Percentiles rank a stretch among this genome's conserved stretches.
These are phyloP conservation scores for Trametes meyenii DNA, from an alignment of 768 basidiomycete genomes.

Conservation along the genomic window DNA sequence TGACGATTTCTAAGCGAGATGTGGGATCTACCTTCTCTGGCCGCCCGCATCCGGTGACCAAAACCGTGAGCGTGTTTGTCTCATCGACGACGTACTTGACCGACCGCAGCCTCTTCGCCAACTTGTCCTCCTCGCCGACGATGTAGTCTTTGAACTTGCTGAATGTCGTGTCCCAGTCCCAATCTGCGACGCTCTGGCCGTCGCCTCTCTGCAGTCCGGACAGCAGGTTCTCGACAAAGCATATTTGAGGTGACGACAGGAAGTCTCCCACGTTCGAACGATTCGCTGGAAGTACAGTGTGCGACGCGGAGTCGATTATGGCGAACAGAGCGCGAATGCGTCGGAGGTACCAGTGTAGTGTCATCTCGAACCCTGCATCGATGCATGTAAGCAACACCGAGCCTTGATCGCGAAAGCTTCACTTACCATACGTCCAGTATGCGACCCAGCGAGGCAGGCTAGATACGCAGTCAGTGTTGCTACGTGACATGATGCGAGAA, in stretches of 20 bases:
- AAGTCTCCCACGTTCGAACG: slow-evolving; percentile 28
- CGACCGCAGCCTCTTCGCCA: slow-evolving; percentile 31
- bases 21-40: slow-evolving; percentile 35
- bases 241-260: slow-evolving; percentile 16
- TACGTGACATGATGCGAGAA: slow-evolving; percentile 30
- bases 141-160: slow-evolving; percentile 28
- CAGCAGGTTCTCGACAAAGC: slow-evolving; percentile 15
- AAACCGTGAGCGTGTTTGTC: slow-evolving; percentile 27
- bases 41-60: slow-evolving; percentile 35
- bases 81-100: slow-evolving; percentile 37
- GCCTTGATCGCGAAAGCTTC: neutral
- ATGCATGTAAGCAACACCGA: neutral
- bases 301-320: slow-evolving; percentile 7
- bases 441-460: slow-evolving; percentile 37
- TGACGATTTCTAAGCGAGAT: no score
- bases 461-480: neutral
- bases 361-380: slow-evolving; percentile 21
- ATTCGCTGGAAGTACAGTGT: slow-evolving; percentile 21
- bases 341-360: slow-evolving; percentile 23
- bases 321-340: slow-evolving; percentile 19
- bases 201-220: slow-evolving; percentile 15
- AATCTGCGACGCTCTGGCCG: neutral
- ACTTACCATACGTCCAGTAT: slow-evolving; percentile 37
- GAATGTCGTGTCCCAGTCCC: slow-evolving; percentile 16
- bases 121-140: slow-evolving; percentile 27